Conservation (phyloP, 192 early-diverging fungal species). For the Funneliformis geosporum region DNA sequence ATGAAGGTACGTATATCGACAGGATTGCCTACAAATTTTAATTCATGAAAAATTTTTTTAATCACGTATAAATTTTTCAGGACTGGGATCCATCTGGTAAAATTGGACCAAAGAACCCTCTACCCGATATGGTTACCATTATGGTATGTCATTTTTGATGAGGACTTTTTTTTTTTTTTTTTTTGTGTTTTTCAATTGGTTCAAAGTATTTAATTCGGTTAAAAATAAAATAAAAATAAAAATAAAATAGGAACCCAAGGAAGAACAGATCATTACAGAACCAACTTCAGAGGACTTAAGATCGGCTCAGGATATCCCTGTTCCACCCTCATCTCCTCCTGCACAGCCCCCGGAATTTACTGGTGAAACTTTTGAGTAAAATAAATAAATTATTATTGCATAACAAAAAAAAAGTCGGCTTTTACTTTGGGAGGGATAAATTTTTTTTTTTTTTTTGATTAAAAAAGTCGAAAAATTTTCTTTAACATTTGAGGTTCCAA, state of each 20-base stretch:
- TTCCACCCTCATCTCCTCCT: constrained; percentile 1
- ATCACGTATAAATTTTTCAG: neutral
- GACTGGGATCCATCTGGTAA: constrained; percentile 92
- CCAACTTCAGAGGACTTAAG: constrained; percentile 63
- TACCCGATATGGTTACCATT: constrained; percentile 96
- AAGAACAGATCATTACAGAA: constrained; percentile 69
- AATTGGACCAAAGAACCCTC: constrained; percentile 90
- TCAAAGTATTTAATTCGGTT: constrained; percentile 3
- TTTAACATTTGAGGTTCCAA: too few relatives aligned
- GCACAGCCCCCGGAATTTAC: neutral
- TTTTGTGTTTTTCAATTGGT: neutral
- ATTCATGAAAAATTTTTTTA: neutral
- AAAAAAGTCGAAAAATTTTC: too few relatives aligned
- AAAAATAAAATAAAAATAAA: too few relatives aligned
- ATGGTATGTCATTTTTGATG: constrained; percentile 46
- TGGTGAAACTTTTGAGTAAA: too few relatives aligned
- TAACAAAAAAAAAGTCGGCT: too few relatives aligned
- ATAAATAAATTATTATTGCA: too few relatives aligned
- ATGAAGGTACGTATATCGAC: constrained; percentile 64
- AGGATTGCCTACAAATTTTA: neutral
- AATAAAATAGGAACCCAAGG: constrained; percentile 71
- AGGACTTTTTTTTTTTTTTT: neutral
- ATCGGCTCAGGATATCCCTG: neutral
- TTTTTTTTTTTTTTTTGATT: too few relatives aligned
- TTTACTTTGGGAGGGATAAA: too few relatives aligned